Conservation (phyloP, 2,329 filamentous ascomycete genomes). For the Xylariaceae sp. region DNA sequence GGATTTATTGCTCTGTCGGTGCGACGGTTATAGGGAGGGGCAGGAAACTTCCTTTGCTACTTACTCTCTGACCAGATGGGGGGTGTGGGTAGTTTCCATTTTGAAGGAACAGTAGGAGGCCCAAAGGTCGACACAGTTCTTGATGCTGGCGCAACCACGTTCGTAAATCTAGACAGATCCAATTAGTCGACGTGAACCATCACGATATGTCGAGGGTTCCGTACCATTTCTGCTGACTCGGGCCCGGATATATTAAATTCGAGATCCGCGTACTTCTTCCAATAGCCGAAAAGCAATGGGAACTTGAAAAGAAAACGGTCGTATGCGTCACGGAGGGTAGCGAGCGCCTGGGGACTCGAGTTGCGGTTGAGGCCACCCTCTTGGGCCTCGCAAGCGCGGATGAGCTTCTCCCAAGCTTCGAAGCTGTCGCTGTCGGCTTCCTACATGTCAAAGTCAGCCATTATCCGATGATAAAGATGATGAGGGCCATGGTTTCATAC, state of each 20-base stretch:
- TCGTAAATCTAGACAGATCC: constrained; percentile 70
- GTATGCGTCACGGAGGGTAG: constrained; percentile 79
- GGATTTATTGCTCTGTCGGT: constrained; percentile 36
- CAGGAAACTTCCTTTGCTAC: constrained; percentile 65
- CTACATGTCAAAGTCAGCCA: constrained; percentile 33
- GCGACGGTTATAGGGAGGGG: constrained; percentile 54
- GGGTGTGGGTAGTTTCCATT: constrained; percentile 92
- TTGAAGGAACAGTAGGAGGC: constrained; percentile 97
- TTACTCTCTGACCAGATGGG: constrained; percentile 99
- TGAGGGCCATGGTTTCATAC: constrained; percentile 47
- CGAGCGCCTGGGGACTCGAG: constrained; percentile 88
- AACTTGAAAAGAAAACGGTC: constrained; percentile 93
- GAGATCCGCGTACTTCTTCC: constrained; percentile 98
- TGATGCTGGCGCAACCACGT: constrained; percentile 86
- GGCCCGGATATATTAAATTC: constrained; percentile 97
- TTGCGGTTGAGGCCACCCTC: constrained; percentile 95
- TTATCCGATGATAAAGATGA: not conserved
- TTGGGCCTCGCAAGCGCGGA: constrained; percentile 73
- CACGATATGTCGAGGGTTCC: not conserved
- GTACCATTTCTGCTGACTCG: constrained; percentile 92
- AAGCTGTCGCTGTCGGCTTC: constrained; percentile 79
- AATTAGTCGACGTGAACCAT: constrained; percentile 18
- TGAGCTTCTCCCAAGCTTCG: constrained; percentile 89
- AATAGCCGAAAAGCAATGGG: constrained; percentile 93
- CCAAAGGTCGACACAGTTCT: constrained; percentile 93